Conservation (phyloP, 163 green algal genomes). For the Scenedesmus sp. region DNA sequence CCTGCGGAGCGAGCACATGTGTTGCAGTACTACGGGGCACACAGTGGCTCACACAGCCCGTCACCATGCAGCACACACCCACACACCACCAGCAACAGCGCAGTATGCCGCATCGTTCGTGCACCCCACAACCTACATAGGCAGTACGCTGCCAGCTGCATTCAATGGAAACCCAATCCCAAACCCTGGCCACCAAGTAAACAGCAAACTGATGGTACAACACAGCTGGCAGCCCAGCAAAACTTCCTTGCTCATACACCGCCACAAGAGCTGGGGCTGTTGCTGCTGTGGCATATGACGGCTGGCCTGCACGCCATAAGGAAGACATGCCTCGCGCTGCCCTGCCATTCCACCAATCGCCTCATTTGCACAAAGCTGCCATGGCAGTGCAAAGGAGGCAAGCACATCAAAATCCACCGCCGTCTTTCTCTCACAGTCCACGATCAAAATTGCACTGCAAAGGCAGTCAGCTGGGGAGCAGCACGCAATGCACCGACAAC, state of each 20-base stretch:
- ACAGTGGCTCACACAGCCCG: no score
- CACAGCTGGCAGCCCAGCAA: background rate
- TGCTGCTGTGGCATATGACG: background rate
- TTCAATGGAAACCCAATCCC: background rate
- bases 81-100: no score
- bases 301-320: background rate
- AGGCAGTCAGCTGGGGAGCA: background rate
- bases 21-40: no score
- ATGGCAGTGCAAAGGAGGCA: background rate
- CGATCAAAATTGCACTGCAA: conserved; percentile 8
- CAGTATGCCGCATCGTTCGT: no score
- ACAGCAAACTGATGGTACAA: background rate
- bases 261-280: background rate
- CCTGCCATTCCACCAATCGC: background rate
- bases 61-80: background rate
- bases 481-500: background rate
- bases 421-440: background rate
- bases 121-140: background rate
- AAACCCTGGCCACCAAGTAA: background rate
- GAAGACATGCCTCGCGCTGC: background rate
- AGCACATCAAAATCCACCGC: background rate
- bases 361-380: background rate
- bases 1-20: no score
- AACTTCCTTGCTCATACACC: background rate
- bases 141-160: background rate